Evolutionary conservation across 306 rosid genomes (phyloP), one percentile per base, ranked within the genome.

Genomic region (Gastrolobium bilobum): DNA sequence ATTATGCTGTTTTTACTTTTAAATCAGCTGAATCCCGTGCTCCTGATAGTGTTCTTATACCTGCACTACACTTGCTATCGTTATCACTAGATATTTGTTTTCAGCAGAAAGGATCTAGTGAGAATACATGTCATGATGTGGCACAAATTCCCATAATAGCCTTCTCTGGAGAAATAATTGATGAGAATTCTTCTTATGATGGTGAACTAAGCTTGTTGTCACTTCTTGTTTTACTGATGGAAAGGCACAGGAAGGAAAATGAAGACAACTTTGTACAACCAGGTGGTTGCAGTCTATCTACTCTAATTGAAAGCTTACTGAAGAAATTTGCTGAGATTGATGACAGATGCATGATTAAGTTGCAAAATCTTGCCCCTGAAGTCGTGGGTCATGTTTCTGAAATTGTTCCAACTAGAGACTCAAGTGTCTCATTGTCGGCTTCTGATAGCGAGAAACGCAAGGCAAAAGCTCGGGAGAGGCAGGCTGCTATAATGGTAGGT

Each of bases 391-490:
- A 79, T 70, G 39, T 83, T 50, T 77, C 92, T 29, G 88, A 88
- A 76, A 30, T 82, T 76, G 59, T 56, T 77, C 74, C 90, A 58
- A 76, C 26, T 78, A 84, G 85, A 44, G 91, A 89, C 74, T 59
- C 89, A 33, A 53, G 65, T 72, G 78, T 68, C 68, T 73, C 80
- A 6, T 73, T 81, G 51, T 77, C 85, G 44, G 84, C 83, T 57
- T 91, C 98, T 46, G 98, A 93, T 52, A 76, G 87, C 13, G 99
- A 96, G 84, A 96, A 89, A 85, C 92, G 96, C 85, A 96, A 91
- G 89, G 94, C 91, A 76, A 96, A 93, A 85, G 98, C 97, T 59
- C 90, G 98, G 80, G 97, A 91, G 88, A 91, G 89, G 85, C 99
- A 96, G 88, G 97, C 99, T 71, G 98, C 96, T 47, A 85, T 96